Evolutionary conservation across 805 yeast species (phyloP), one percentile per base, ranked within the genome.

Genomic region (Zygoascus bituminiphila): DNA sequence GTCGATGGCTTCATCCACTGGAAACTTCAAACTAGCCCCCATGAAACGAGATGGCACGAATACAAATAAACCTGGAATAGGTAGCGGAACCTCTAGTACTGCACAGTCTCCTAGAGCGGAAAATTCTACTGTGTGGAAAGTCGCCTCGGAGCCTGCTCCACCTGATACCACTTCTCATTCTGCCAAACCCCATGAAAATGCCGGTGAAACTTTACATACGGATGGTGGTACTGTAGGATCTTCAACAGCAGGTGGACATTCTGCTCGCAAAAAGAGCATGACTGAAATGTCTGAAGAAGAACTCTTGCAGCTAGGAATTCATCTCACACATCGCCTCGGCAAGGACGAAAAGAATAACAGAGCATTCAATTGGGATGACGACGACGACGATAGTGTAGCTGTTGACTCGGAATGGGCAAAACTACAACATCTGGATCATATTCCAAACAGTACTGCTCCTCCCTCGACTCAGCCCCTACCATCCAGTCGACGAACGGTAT

Each of bases 331-430:
- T 24, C 54, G 69, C 19, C 56, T 63, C 25, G 55, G 60, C 12
- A 54, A 61, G 20, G 52, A 57, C 14, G 54, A 49, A 26, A 45
- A 36, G 2, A 33, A 54, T 2, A 48, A 51, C 14, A 52, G 58
- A 22, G 58, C 60, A 40, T 52, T 62, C 51, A 60, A 60, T 54
- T 68, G 72, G 72, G 70, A 61, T 33, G 65, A 62, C 42, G 66
- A 62, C 40, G 72, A 66, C 43, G 72, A 66, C 43, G 66, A 58
- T 45, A 15, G 33, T 4, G 33, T 29, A 29, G 33, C 33, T 29
- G 64, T 60, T 36, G 64, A 61, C 19, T 23, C 47, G 2, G 26
- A 17, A 9, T 44, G 47, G 47, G 42, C 44, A 12, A 23, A n/a
- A 5, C 45, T 25, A 4, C 43, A 33, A 19, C 21, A 14, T 7